Evolutionary conservation across 2,329 filamentous ascomycete genomes (phyloP).

Genomic region (Fusarium hainanense): DNA sequence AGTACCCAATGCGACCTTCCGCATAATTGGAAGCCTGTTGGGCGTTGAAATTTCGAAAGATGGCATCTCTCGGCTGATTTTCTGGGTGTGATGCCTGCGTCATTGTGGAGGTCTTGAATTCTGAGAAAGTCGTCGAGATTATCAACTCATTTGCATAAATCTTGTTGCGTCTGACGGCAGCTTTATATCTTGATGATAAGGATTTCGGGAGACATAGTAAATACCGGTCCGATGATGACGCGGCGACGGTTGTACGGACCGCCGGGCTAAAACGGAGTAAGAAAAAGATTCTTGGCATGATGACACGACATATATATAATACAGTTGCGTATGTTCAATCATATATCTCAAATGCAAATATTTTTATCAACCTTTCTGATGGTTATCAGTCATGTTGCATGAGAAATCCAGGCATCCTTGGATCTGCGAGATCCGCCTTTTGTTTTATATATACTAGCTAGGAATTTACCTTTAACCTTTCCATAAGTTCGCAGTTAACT

Average conservation of each 20-base stretch:
- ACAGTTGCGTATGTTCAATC: no score
- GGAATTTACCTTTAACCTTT: no score
- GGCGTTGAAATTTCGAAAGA: conserved; percentile 7
- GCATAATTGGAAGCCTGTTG: conserved; percentile 11
- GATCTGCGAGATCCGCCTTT: no score
- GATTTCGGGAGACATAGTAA: neutral
- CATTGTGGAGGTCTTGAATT: neutral
- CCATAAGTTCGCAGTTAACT: no score
- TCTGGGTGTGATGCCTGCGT: neutral
- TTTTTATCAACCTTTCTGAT: no score
- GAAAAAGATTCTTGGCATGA: neutral
- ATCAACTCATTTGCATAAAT: neutral
- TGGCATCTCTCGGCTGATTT: neutral
- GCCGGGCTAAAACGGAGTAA: neutral
- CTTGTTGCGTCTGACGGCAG: neutral
- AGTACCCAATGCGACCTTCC: neutral
- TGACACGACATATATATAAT: no score
- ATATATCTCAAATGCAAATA: no score
- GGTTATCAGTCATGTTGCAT: no score
- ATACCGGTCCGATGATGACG: neutral
- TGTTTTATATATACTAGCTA: no score
- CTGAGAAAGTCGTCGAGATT: no score
- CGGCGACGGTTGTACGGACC: neutral
- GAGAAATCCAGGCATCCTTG: no score
- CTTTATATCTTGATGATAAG: neutral